Evolutionary conservation across 208 protist genomes (phyloP).

Genomic region (Angomonas deanei): DNA sequence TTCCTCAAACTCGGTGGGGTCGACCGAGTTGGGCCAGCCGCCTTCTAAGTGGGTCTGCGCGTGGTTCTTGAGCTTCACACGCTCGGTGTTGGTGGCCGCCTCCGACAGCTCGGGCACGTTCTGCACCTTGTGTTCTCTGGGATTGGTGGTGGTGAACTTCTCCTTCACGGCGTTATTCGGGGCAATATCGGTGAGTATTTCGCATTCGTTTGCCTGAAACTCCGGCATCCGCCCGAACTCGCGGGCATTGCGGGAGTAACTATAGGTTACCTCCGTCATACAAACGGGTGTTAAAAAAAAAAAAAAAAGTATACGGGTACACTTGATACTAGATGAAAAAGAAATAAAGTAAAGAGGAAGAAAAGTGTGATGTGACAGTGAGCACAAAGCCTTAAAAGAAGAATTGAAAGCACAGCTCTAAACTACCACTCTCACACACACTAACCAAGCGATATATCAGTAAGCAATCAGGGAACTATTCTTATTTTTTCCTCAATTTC

Average conservation of each 20-base stretch:
- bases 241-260: slow-evolving; percentile 84
- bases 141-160: slow-evolving; percentile 78
- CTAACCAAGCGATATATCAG: too few species aligned
- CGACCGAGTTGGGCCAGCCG: slow-evolving; percentile 96
- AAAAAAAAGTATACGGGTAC: slow-evolving; percentile 8
- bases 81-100: slow-evolving; percentile 92
- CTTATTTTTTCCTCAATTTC: too few species aligned
- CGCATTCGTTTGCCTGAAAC: slow-evolving; percentile 91
- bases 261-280: slow-evolving; percentile 93
- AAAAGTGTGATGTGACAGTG: not conserved
- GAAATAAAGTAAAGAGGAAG: slow-evolving; percentile 2
- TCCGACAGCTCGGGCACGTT: slow-evolving; percentile 92
- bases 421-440: too few species aligned
- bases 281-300: slow-evolving; percentile 3
- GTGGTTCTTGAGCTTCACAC: slow-evolving; percentile 82
- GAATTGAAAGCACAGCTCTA: too few species aligned
- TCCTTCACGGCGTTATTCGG: slow-evolving; percentile 67
- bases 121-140: slow-evolving; percentile 85
- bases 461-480: too few species aligned
- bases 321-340: not conserved
- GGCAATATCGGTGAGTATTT: slow-evolving; percentile 86
- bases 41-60: slow-evolving; percentile 94
- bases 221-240: slow-evolving; percentile 92
- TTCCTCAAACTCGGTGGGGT: slow-evolving; percentile 93
- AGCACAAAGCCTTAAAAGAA: too few species aligned